These are phyloP conservation scores for Fomitopsis schrenkii DNA, from an alignment of 1,284 basidiomycete genomes.

Conservation along the genomic window DNA sequence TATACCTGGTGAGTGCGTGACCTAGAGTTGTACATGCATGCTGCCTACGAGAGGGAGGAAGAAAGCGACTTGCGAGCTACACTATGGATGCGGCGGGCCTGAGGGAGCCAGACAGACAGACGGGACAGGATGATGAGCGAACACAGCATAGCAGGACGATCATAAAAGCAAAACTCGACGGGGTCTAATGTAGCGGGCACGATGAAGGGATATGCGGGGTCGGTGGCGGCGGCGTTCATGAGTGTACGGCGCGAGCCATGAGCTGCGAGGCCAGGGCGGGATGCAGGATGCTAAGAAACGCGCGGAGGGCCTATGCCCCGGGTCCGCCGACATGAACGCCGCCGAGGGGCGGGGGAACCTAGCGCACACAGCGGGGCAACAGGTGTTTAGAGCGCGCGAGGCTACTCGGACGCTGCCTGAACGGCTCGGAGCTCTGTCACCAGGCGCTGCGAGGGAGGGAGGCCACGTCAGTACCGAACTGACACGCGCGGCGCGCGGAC, in stretches of 20 bases:
- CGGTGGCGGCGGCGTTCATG: not conserved
- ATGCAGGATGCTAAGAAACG: not conserved
- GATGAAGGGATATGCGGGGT: not conserved
- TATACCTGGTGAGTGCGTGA: not conserved
- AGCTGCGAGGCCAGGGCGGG: not conserved
- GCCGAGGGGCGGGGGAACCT: not conserved
- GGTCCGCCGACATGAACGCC: not conserved
- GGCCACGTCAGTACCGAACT: not conserved
- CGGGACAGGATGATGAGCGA: not conserved
- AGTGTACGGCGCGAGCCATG: not conserved
- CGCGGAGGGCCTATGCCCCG: not conserved
- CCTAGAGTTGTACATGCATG: not conserved
- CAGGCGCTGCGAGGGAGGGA: conserved; percentile 8
- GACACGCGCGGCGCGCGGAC: not conserved
- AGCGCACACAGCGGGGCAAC: too few species aligned
- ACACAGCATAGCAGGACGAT: conserved; percentile 7
- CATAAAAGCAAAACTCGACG: conserved; percentile 4
- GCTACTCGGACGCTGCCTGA: not conserved
- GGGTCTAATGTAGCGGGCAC: not conserved
- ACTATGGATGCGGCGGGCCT: not conserved
- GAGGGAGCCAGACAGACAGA: not conserved
- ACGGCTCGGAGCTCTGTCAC: conserved; percentile 10
- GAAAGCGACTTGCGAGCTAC: not conserved
- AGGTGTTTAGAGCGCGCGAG: not conserved
- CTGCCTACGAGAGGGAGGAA: not conserved